Percentiles rank a stretch among this genome's conserved stretches.
phyloP scores from a whole-genome alignment of 1,284 basidiomycete species.

The Boletus albobrunnescens region DNA sequence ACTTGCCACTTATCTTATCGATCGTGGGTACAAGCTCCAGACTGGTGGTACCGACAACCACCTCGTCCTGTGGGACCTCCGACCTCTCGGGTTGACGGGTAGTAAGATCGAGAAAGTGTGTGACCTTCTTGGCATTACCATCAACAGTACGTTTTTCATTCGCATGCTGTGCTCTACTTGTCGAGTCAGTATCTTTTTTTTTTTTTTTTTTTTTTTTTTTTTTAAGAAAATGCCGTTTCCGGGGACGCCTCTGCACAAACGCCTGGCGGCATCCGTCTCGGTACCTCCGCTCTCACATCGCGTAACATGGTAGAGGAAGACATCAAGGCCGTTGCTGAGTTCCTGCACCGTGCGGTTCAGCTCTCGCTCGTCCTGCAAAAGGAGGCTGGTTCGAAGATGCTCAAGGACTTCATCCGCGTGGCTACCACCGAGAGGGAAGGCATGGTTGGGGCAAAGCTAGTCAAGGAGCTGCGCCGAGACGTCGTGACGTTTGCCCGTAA shows the following conservation, averaged over 20 bases:
- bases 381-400: constrained; percentile 90
- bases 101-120: constrained; percentile 99
- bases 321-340: constrained; percentile 83
- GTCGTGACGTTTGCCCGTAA: constrained; percentile 76
- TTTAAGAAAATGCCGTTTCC: constrained; percentile 88
- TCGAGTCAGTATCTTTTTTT: no score
- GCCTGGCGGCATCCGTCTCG: constrained; percentile 96
- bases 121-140: constrained; percentile 93
- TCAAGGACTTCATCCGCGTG: constrained; percentile 92
- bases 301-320: constrained; percentile 90
- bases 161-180: not conserved
- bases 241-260: constrained; percentile 94
- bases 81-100: constrained; percentile 92
- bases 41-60: constrained; percentile 98
- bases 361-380: constrained; percentile 85
- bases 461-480: constrained; percentile 70
- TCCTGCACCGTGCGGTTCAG: constrained; percentile 91
- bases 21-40: constrained; percentile 91
- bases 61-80: constrained; percentile 95
- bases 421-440: constrained; percentile 71
- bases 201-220: constrained; percentile 13
- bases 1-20: constrained; percentile 68
- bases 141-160: constrained; percentile 67
- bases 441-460: constrained; percentile 67
- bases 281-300: constrained; percentile 91